These are phyloP conservation scores for Dioscorea cayenensis DNA, from an alignment of 116 monocot species.

Conservation along the genomic window DNA sequence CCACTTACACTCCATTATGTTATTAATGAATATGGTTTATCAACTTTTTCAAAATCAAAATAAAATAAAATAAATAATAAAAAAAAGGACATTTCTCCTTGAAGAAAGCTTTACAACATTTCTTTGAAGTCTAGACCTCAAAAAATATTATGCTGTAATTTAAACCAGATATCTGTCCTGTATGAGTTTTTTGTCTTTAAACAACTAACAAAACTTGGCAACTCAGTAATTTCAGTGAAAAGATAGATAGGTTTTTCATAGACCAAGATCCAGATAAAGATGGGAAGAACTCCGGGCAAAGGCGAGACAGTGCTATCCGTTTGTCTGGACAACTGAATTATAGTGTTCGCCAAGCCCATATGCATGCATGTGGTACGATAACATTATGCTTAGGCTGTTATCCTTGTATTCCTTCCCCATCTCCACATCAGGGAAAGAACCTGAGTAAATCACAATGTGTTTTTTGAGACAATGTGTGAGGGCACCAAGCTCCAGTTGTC, in stretches of 20 bases:
- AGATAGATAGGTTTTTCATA: background rate
- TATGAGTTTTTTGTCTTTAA: no score
- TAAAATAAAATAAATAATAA: no score
- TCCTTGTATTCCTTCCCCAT: conserved; percentile 92
- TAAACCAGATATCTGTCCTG: no score
- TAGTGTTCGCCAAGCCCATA: conserved; percentile 99
- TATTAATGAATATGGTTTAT: no score
- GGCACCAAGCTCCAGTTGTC: conserved; percentile 94
- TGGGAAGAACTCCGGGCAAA: background rate
- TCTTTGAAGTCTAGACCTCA: no score
- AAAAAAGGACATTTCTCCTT: no score
- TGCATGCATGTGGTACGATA: conserved; percentile 93
- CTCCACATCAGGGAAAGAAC: conserved; percentile 92
- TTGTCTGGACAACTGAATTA: conserved; percentile 64
- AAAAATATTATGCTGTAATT: no score
- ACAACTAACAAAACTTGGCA: no score
- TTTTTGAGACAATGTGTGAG: conserved; percentile 70
- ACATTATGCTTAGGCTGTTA: conserved; percentile 47
- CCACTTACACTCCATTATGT: no score
- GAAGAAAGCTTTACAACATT: no score
- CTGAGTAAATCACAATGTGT: conserved; percentile 77
- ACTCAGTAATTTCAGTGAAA: no score
- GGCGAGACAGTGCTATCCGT: background rate
- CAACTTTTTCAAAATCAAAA: no score
- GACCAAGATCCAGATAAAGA: background rate